Percentiles rank a stretch among this genome's conserved stretches.
Evolutionary conservation across 2,329 filamentous ascomycete genomes (phyloP).

Genomic region (Hypoxylon sp.): DNA sequence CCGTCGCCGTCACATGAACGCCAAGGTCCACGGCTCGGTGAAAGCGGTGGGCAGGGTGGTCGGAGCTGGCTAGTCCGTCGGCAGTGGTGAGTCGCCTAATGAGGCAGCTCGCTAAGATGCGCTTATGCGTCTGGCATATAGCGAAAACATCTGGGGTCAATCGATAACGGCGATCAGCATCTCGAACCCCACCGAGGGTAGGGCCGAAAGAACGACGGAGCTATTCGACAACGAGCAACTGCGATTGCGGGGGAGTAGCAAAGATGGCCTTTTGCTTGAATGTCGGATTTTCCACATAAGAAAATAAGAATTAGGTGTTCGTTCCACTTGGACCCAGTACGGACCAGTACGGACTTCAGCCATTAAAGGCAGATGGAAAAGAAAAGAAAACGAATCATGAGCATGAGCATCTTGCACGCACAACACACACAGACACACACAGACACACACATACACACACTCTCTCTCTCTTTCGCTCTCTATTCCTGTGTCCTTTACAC

Average conservation of each 20-base stretch:
- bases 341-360: too few relatives aligned
- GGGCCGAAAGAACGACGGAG: conserved; percentile 8
- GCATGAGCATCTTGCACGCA: too few relatives aligned
- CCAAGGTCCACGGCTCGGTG: conserved; percentile 21
- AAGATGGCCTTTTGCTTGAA: neutral
- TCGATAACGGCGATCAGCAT: conserved; percentile 21
- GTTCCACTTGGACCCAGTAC: too few relatives aligned
- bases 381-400: too few relatives aligned
- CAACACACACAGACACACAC: too few relatives aligned
- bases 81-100: neutral
- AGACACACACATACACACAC: too few relatives aligned
- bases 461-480: too few relatives aligned
- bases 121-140: neutral
- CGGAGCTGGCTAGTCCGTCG: conserved; percentile 1
- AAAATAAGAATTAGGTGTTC: too few relatives aligned
- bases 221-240: neutral
- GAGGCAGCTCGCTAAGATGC: conserved; percentile 15
- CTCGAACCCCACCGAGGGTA: conserved; percentile 17
- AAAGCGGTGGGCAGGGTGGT: neutral
- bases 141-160: conserved; percentile 2
- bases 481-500: neutral
- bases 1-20: conserved; percentile 8
- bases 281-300: neutral
- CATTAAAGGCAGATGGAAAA: too few relatives aligned
- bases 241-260: neutral